Base-by-base conservation (phyloP, 2,329 filamentous ascomycete genomes). In the Bisporella sp. region DNA sequence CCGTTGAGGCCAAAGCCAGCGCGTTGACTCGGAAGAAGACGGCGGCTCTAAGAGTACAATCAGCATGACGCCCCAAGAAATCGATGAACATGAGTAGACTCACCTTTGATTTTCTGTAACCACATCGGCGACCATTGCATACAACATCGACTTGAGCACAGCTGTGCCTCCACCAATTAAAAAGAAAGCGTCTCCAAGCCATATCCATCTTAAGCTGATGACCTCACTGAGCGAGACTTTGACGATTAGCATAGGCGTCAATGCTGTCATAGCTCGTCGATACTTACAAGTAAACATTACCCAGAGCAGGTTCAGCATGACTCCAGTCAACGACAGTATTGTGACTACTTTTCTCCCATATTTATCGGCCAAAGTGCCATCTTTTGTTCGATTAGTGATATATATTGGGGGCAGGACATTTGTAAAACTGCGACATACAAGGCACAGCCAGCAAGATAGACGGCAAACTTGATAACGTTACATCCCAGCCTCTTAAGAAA, bases 401-500 rank as follows among this genome's bases (percentile, higher is more conserved):
- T 21, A 21, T 21, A 21, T 21, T 21, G 2, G 21, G 3, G 3
- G 21, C 21, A 21, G 21, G 21, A 21, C 21, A 21, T 21, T 21
- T 21, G 21, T 21, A 21, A 21, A 21, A 21, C 21, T 21, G 3
- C 21, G 21, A 21, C 21, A 21, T 21, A 21, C 21, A 58, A 5
- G 54, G 54, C n/a, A 54, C 54, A 40, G 53, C 49, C 13, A 48
- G 30, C 7, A 56, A 30, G 12, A 59, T 55, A 72, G 71, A 69
- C 7, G 76, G 71, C 4, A 78, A 59, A 50, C 71, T 70, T 33
- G 76, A 70, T 31, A 76, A 65, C 1, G 73, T 70, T 21, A 64
- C 55, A 41, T 65, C 57, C 69, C 73, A 76, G 1, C 76, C 77
- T 40, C 69, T 68, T 13, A 81, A 64, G 67, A 74, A 72, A 9